These are phyloP conservation scores for Microdochium nivale DNA, from an alignment of 2,329 filamentous ascomycete genomes.

Conservation along the genomic window DNA sequence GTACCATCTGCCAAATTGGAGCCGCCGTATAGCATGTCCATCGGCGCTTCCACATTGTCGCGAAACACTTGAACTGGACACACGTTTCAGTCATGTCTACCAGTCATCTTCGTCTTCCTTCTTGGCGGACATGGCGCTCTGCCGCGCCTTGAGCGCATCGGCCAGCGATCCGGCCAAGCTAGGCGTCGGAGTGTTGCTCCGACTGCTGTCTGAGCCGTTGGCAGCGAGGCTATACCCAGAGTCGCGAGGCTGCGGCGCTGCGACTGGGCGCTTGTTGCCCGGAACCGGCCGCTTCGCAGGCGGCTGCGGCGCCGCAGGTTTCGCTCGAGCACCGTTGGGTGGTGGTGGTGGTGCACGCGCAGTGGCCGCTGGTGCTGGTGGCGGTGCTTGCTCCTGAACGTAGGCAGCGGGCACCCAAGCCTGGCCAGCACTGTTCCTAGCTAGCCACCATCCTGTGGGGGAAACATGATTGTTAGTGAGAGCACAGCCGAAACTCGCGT, in stretches of 20 bases:
- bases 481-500: not conserved
- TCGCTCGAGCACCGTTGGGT: constrained; percentile 44
- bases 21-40: too few species aligned
- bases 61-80: too few species aligned
- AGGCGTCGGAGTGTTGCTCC: constrained; percentile 63
- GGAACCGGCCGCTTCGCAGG: constrained; percentile 72
- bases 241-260: constrained; percentile 62
- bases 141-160: constrained; percentile 67
- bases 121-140: constrained; percentile 66
- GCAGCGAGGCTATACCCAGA: constrained; percentile 55
- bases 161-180: constrained; percentile 67
- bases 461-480: not conserved
- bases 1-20: too few species aligned
- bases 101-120: constrained; percentile 64
- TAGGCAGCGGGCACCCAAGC: constrained; percentile 95
- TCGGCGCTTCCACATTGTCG: too few species aligned
- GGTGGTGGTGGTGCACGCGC: constrained; percentile 60
- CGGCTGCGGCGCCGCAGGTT: constrained; percentile 67
- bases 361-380: constrained; percentile 52
- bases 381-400: constrained; percentile 69
- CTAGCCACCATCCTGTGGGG: constrained; percentile 84
- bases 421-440: constrained; percentile 62
- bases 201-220: constrained; percentile 51
- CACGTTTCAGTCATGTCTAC: constrained; percentile 30
- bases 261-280: constrained; percentile 56